Conservation (phyloP, 306 rosid genomes). For the Cucurbita argyrosperma region DNA sequence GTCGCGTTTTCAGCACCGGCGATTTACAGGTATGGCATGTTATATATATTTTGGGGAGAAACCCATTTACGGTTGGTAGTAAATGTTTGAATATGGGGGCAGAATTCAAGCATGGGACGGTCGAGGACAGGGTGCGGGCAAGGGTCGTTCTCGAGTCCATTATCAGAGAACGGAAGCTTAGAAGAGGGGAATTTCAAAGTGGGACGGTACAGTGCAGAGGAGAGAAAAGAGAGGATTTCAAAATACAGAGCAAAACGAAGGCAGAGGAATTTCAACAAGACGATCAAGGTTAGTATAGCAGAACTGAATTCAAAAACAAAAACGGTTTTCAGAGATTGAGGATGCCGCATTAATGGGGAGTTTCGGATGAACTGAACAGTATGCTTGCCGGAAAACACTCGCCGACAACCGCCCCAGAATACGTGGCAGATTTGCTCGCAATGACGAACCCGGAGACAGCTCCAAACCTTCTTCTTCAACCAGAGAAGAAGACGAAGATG, state of each 20-base stretch:
- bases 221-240: constrained; percentile 70
- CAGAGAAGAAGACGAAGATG: constrained; percentile 57
- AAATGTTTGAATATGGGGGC: neutral
- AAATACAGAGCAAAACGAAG: constrained; percentile 85
- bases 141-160: constrained; percentile 14
- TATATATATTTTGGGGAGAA: neutral
- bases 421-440: constrained; percentile 95
- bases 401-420: constrained; percentile 90
- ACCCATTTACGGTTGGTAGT: neutral
- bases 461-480: constrained; percentile 42
- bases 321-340: neutral
- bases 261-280: constrained; percentile 89
- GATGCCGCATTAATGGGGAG: neutral
- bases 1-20: constrained; percentile 54
- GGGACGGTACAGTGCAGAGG: constrained; percentile 69
- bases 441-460: constrained; percentile 49
- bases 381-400: constrained; percentile 91
- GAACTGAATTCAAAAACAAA: neutral
- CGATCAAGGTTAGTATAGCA: constrained; percentile 51
- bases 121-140: neutral
- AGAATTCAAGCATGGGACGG: constrained; percentile 31
- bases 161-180: constrained; percentile 18
- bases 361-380: constrained; percentile 25
- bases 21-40: constrained; percentile 54
- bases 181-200: constrained; percentile 59